phyloP scores from a whole-genome alignment of 2,329 filamentous ascomycete genomes.

The Colletotrichum sp. region DNA sequence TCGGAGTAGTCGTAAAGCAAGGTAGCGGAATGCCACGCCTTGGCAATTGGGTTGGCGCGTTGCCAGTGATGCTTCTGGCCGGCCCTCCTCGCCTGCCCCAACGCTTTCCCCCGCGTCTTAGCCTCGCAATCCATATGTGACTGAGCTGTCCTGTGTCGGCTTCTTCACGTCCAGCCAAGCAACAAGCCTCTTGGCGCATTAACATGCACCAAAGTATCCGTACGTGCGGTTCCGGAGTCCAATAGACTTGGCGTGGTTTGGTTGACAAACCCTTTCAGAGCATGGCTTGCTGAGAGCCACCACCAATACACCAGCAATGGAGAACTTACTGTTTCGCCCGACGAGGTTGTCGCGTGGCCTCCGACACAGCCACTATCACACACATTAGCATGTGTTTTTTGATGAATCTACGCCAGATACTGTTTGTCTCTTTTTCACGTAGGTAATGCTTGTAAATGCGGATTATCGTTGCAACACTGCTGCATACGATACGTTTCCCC shows the following conservation, averaged over 20 bases:
- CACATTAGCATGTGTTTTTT: background rate
- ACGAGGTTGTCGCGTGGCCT: background rate
- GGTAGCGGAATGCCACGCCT: slow-evolving; percentile 10
- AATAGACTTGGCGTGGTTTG: background rate
- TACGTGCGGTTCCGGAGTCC: background rate
- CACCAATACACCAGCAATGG: background rate
- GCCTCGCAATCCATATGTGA: background rate
- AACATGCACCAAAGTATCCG: background rate
- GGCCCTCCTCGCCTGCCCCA: background rate
- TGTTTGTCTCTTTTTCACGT: background rate
- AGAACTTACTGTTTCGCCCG: background rate
- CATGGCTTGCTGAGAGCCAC: background rate
- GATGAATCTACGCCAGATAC: background rate
- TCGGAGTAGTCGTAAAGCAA: slow-evolving; percentile 3
- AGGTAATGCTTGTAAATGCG: background rate
- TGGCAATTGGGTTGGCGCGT: slow-evolving; percentile 8
- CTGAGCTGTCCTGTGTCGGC: background rate
- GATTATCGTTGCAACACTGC: background rate
- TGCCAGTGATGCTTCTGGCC: background rate
- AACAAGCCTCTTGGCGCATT: background rate
- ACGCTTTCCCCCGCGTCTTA: background rate
- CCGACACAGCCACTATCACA: background rate
- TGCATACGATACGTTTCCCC: background rate
- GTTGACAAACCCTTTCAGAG: background rate
- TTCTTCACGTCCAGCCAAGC: background rate